Conservation (phyloP, 805 yeast genomes). For the Clavispora asparagi region DNA sequence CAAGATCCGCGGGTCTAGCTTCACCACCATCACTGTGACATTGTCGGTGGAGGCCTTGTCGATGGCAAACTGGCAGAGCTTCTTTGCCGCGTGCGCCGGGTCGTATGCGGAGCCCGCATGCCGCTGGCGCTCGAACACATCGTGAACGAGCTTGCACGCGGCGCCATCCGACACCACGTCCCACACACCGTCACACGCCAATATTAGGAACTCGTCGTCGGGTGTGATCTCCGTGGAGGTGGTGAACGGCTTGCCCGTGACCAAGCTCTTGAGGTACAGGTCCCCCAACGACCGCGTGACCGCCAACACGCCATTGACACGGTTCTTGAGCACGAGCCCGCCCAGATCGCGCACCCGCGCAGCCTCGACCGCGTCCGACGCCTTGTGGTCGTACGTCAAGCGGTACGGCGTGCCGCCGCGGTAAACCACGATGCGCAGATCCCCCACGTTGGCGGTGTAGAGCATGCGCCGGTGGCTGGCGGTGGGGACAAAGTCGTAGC, state of each 20-base stretch:
- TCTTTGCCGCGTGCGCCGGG: slow-evolving; percentile 63
- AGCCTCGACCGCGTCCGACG: slow-evolving; percentile 73
- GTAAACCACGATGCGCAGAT: slow-evolving; percentile 75
- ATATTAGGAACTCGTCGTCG: slow-evolving; percentile 71
- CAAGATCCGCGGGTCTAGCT: slow-evolving; percentile 40
- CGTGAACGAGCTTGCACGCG: slow-evolving; percentile 69
- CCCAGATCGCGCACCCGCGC: slow-evolving; percentile 73
- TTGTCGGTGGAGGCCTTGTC: slow-evolving; percentile 82
- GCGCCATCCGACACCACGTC: slow-evolving; percentile 83
- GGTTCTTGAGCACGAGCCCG: slow-evolving; percentile 80
- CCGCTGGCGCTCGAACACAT: slow-evolving; percentile 29
- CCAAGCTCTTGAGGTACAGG: slow-evolving; percentile 82
- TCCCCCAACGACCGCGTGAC: slow-evolving; percentile 94
- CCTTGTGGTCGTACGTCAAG: slow-evolving; percentile 90
- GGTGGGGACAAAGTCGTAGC: slow-evolving; percentile 46
- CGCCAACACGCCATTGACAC: slow-evolving; percentile 95
- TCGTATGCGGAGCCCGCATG: slow-evolving; percentile 25
- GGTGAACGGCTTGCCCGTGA: slow-evolving; percentile 87
- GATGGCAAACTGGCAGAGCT: slow-evolving; percentile 68
- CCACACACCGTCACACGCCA: slow-evolving; percentile 98
- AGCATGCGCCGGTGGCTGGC: slow-evolving; percentile 62
- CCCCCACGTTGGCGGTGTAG: slow-evolving; percentile 95
- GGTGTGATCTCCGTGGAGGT: slow-evolving; percentile 71
- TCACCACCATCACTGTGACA: slow-evolving; percentile 86
- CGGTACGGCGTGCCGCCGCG: slow-evolving; percentile 73